Evolutionary conservation across 495 filamentous ascomycete genomes (phyloP).

Genomic region (Neurospora sp.): DNA sequence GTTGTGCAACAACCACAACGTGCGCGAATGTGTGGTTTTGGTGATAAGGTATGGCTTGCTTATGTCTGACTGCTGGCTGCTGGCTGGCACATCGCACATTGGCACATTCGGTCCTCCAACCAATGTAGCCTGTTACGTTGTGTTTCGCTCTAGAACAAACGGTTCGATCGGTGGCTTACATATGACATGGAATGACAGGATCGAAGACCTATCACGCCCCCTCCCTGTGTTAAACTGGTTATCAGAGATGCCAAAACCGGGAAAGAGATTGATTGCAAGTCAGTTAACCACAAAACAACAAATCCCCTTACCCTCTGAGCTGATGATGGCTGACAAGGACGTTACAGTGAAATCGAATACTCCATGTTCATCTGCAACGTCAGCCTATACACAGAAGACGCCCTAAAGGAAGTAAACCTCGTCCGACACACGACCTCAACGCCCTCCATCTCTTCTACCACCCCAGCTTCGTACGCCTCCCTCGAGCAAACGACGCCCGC

Average conservation of each 20-base stretch:
- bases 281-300: too few relatives aligned
- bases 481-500: slow-evolving; percentile 24
- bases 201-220: slow-evolving; percentile 89
- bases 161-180: neutral
- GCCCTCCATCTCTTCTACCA: slow-evolving; percentile 77
- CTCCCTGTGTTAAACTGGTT: slow-evolving; percentile 80
- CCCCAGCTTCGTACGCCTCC: slow-evolving; percentile 23
- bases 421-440: slow-evolving; percentile 81
- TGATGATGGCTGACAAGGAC: neutral
- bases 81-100: neutral
- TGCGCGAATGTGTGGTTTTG: slow-evolving; percentile 98
- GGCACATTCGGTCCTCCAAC: neutral
- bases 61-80: neutral
- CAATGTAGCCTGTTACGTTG: neutral
- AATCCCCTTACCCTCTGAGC: too few relatives aligned
- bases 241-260: slow-evolving; percentile 70
- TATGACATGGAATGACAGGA: slow-evolving; percentile 45
- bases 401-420: slow-evolving; percentile 82
- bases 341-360: slow-evolving; percentile 54
- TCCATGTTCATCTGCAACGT: slow-evolving; percentile 89
- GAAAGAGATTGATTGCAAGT: slow-evolving; percentile 85
- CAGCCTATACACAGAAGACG: slow-evolving; percentile 82
- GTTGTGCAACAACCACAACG: slow-evolving; percentile 89
- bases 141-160: neutral
- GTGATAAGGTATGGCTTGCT: slow-evolving; percentile 66